These are phyloP conservation scores for Suhomyces sp. DNA, from an alignment of 805 yeast genomes.

Conservation along the genomic window DNA sequence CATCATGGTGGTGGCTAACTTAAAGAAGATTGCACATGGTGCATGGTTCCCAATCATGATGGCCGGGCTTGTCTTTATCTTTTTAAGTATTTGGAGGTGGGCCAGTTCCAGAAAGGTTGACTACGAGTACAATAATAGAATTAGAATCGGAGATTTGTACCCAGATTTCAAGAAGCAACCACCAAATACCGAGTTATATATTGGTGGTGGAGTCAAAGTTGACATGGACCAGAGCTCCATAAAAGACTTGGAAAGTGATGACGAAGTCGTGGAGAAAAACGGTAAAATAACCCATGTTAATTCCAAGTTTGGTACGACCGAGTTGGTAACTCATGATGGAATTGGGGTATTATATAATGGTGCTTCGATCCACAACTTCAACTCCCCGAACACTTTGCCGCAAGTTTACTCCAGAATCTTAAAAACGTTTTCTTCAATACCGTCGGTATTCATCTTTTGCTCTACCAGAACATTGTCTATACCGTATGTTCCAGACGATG, in stretches of 20 bases:
- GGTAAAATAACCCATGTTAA: slow-evolving; percentile 8
- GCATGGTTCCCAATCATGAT: slow-evolving; percentile 61
- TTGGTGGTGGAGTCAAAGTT: background rate
- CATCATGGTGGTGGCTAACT: slow-evolving; percentile 45
- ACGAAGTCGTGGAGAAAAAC: slow-evolving; percentile 1
- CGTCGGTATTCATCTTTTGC: slow-evolving; percentile 44
- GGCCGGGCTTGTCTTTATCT: slow-evolving; percentile 33
- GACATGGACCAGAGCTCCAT: background rate
- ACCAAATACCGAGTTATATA: slow-evolving; percentile 18
- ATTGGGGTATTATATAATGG: slow-evolving; percentile 44
- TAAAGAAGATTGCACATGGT: slow-evolving; percentile 53
- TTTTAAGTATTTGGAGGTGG: slow-evolving; percentile 50
- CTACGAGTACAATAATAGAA: slow-evolving; percentile 33
- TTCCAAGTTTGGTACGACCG: slow-evolving; percentile 19
- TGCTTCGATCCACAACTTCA: slow-evolving; percentile 30
- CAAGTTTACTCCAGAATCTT: slow-evolving; percentile 36
- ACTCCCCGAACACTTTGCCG: slow-evolving; percentile 47
- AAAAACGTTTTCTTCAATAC: slow-evolving; percentile 42
- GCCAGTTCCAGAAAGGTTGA: slow-evolving; percentile 39
- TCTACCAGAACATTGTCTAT: slow-evolving; percentile 40
- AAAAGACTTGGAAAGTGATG: background rate
- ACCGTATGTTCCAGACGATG: slow-evolving; percentile 41
- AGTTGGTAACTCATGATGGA: slow-evolving; percentile 28
- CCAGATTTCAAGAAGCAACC: slow-evolving; percentile 20
- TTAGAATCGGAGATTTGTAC: slow-evolving; percentile 35